Conservation (phyloP, 225 moss, liverwort and hornwort genomes). For the Pseudoscleropodium purum region DNA sequence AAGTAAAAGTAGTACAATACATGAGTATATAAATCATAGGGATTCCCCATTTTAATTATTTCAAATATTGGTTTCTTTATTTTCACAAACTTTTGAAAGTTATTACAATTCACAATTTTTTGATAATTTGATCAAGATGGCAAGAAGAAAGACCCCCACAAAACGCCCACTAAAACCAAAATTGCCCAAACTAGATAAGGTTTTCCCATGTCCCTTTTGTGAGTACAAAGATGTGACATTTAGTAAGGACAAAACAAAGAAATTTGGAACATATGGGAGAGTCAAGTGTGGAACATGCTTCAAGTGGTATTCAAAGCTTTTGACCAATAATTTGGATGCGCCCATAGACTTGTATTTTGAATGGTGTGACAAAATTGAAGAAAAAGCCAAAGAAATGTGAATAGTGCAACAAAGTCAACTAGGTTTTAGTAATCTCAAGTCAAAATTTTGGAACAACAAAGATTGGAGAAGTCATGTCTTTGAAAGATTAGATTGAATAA, state of each 20-base stretch:
- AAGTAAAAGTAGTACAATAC: not conserved
- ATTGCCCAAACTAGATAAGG: not conserved
- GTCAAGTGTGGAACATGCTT: not conserved
- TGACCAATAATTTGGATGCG: not conserved
- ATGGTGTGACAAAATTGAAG: not conserved
- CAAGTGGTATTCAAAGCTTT: accelerated
- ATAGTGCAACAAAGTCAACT: not conserved
- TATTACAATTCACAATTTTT: not conserved
- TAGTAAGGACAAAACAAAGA: not conserved
- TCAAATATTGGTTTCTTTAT: not conserved
- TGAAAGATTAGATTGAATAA: not conserved
- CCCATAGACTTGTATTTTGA: not conserved
- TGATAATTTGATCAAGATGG: not conserved
- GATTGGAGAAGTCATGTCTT: not conserved
- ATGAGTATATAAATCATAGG: too few species aligned
- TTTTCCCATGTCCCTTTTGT: not conserved
- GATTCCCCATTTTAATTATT: not conserved
- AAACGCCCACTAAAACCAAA: not conserved
- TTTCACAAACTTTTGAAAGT: not conserved
- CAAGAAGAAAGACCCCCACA: not conserved
- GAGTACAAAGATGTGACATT: not conserved
- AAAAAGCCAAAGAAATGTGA: not conserved
- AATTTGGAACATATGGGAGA: not conserved
- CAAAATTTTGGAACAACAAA: not conserved
- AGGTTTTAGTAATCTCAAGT: not conserved